phyloP scores from a whole-genome alignment of 306 rosid genomes.

The Adenanthera pavonina region DNA sequence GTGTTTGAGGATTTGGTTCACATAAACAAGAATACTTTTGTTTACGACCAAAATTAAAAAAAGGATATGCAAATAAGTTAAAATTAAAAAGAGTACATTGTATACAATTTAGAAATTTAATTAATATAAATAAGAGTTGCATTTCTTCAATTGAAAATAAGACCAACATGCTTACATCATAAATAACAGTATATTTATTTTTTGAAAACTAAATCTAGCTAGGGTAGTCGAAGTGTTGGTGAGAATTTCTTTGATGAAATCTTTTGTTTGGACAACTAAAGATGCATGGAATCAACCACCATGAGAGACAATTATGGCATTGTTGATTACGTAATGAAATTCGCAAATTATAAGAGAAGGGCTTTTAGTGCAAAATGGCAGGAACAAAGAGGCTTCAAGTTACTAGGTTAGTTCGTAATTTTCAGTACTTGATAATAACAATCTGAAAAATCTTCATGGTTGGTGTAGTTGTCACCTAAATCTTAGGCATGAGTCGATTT shows the following conservation, averaged over 20 bases:
- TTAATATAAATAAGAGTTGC: neutral
- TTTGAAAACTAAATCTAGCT: neutral
- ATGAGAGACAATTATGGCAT: conserved; percentile 18
- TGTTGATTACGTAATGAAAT: conserved; percentile 29
- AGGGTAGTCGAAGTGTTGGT: conserved; percentile 12
- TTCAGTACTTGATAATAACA: conserved; percentile 3
- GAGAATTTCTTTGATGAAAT: neutral
- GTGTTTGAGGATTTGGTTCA: too few relatives aligned
- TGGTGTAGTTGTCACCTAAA: neutral
- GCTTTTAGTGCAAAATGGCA: neutral
- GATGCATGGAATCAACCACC: neutral
- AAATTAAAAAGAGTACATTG: too few relatives aligned
- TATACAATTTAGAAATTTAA: too few relatives aligned
- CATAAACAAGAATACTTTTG: too few relatives aligned
- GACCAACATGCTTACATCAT: neutral
- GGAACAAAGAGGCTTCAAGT: neutral
- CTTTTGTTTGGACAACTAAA: conserved; percentile 9
- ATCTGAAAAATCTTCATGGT: conserved; percentile 10
- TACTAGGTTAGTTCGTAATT: neutral
- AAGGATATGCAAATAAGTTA: too few relatives aligned
- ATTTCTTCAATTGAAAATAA: neutral
- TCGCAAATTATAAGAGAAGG: neutral
- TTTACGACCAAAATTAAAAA: too few relatives aligned
- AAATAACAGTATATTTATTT: neutral
- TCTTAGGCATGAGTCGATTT: neutral